These are phyloP conservation scores for Fusarium haematococcum DNA, from an alignment of 2,329 filamentous ascomycete genomes.

Conservation along the genomic window DNA sequence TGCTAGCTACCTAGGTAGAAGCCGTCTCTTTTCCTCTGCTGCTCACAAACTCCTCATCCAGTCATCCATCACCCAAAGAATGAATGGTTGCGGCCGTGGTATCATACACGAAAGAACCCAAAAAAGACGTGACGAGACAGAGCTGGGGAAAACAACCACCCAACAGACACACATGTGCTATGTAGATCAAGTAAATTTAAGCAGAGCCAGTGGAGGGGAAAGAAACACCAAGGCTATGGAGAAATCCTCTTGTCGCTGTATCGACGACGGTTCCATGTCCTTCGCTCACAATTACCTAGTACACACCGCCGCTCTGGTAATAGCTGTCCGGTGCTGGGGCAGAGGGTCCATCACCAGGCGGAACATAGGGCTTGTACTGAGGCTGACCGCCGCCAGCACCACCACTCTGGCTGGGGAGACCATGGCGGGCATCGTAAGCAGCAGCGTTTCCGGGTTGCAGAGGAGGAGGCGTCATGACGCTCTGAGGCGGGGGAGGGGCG, in stretches of 20 bases:
- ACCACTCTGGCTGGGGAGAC: slow-evolving; percentile 60
- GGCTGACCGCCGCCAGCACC: slow-evolving; percentile 47
- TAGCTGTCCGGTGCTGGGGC: slow-evolving; percentile 67
- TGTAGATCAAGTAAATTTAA: slow-evolving; percentile 1
- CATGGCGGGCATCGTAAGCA: slow-evolving; percentile 63
- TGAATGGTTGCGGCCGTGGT: slow-evolving; percentile 2
- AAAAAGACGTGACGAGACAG: background rate
- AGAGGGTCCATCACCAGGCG: slow-evolving; percentile 60
- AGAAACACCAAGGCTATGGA: background rate
- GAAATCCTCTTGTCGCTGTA: background rate
- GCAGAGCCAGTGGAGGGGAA: background rate
- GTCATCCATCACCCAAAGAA: slow-evolving; percentile 7
- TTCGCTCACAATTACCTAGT: slow-evolving; percentile 28
- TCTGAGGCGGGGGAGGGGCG: slow-evolving; percentile 45
- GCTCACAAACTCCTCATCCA: slow-evolving; percentile 1
- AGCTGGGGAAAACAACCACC: background rate
- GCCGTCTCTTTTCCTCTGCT: background rate
- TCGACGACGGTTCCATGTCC: background rate
- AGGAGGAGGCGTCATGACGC: slow-evolving; percentile 55
- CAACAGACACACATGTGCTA: background rate
- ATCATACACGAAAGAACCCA: slow-evolving; percentile 2
- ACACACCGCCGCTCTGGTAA: slow-evolving; percentile 61
- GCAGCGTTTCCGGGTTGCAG: slow-evolving; percentile 58
- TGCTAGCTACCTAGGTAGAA: background rate
- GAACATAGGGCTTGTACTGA: slow-evolving; percentile 72